A percentile compares a stretch with the other conserved stretches of the same genome.
These are phyloP conservation scores for Aspergillus steynii DNA, from an alignment of 495 filamentous ascomycete species.

Conservation along the genomic window DNA sequence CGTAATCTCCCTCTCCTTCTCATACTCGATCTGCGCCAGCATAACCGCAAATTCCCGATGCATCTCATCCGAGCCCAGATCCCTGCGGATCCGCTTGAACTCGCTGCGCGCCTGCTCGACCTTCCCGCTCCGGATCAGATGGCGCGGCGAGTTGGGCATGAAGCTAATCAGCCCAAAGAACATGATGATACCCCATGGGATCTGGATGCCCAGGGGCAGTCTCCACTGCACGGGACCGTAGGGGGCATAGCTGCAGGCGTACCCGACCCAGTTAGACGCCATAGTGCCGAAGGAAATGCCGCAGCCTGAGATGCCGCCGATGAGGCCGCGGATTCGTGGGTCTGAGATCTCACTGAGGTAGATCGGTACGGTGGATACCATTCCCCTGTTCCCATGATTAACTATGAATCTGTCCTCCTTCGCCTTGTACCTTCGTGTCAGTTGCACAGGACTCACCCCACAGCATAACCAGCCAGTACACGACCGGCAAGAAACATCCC, in stretches of 20 bases:
- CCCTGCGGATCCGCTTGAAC: slow-evolving; percentile 50
- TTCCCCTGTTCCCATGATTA: slow-evolving; percentile 30
- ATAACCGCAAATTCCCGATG: slow-evolving; percentile 57
- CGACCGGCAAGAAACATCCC: slow-evolving; percentile 62
- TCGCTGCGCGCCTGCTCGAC: slow-evolving; percentile 49
- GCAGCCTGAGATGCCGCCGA: slow-evolving; percentile 59
- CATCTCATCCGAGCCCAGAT: slow-evolving; percentile 47
- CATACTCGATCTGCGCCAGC: slow-evolving; percentile 60
- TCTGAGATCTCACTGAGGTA: slow-evolving; percentile 60
- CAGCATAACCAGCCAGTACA: slow-evolving; percentile 54
- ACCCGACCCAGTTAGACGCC: slow-evolving; percentile 60
- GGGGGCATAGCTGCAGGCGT: slow-evolving; percentile 55
- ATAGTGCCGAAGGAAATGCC: slow-evolving; percentile 60
- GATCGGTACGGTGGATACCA: slow-evolving; percentile 59
- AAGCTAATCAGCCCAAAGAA: slow-evolving; percentile 56
- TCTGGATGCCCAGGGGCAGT: slow-evolving; percentile 57
- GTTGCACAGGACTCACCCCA: slow-evolving; percentile 39
- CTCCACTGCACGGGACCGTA: slow-evolving; percentile 58
- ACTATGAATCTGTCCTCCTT: neutral
- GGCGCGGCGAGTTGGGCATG: slow-evolving; percentile 60
- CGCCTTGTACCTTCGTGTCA: too few species aligned
- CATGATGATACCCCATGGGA: slow-evolving; percentile 60
- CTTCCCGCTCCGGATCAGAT: slow-evolving; percentile 55
- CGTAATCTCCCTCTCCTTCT: slow-evolving; percentile 56
- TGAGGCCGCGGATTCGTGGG: slow-evolving; percentile 53